Conservation (phyloP, 192 early-diverging fungal genomes). For the Mortierella alpina region DNA sequence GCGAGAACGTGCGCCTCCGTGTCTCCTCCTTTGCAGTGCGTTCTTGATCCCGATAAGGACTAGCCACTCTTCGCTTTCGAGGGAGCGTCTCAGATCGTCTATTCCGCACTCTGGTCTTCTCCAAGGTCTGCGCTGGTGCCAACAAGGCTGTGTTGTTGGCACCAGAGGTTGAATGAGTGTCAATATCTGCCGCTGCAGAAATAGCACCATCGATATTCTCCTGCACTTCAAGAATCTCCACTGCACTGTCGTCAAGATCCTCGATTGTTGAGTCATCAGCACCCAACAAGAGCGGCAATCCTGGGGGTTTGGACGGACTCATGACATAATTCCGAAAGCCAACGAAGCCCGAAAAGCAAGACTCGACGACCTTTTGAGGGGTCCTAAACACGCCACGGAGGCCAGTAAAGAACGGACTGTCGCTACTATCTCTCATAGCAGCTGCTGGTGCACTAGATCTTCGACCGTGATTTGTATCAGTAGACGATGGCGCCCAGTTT, state of each 20-base stretch:
- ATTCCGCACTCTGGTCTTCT: slow-evolving; percentile 8
- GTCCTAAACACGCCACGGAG: slow-evolving; percentile 30
- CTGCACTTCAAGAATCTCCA: slow-evolving; percentile 12
- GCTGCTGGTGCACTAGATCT: slow-evolving; percentile 22
- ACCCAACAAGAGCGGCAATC: background rate
- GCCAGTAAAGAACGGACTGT: slow-evolving; percentile 30
- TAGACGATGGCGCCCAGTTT: background rate
- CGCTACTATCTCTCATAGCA: background rate
- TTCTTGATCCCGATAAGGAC: slow-evolving; percentile 2
- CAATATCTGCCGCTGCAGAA: slow-evolving; percentile 3
- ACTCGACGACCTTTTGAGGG: slow-evolving; percentile 33
- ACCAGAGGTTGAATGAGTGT: background rate
- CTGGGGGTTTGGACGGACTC: slow-evolving; percentile 4
- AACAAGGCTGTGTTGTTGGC: slow-evolving; percentile 13
- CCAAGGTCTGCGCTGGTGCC: background rate
- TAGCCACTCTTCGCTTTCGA: slow-evolving; percentile 17
- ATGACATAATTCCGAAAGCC: slow-evolving; percentile 28
- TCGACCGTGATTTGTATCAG: background rate
- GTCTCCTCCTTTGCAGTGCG: background rate
- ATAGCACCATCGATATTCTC: background rate
- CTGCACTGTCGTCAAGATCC: background rate
- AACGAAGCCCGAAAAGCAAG: slow-evolving; percentile 22
- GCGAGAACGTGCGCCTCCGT: slow-evolving; percentile 19
- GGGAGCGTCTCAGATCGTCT: slow-evolving; percentile 23
- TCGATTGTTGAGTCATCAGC: background rate